Evolutionary conservation across 169 alveolate genomes (phyloP).

Genomic region (Eimeria sp.): DNA sequence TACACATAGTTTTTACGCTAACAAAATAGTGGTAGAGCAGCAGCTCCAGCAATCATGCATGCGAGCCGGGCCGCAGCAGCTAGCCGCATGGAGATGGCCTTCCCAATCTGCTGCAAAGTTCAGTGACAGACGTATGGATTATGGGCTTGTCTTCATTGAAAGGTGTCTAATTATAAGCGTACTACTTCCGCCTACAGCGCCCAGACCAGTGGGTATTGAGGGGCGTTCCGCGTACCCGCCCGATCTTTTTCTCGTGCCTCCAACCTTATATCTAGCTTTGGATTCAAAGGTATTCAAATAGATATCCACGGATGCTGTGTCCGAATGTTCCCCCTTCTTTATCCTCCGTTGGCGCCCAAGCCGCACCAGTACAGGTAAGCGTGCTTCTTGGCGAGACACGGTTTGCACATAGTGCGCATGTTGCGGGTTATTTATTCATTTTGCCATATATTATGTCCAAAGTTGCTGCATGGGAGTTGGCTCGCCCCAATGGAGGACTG

Average conservation of each 20-base stretch:
- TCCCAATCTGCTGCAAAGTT: neutral
- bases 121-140: neutral
- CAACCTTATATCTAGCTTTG: neutral
- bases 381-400: neutral
- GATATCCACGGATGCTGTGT: neutral
- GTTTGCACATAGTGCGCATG: neutral
- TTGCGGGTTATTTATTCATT: neutral
- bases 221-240: neutral
- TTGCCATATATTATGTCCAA: neutral
- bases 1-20: neutral
- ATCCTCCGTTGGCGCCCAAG: neutral
- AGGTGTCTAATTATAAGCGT: neutral
- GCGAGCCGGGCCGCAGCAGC: neutral
- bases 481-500: neutral
- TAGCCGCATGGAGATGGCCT: neutral
- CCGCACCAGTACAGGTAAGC: neutral
- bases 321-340: neutral
- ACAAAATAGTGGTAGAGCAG: neutral
- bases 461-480: neutral
- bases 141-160: slow-evolving; percentile 7
- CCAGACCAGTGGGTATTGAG: slow-evolving; percentile 51
- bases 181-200: slow-evolving; percentile 13
- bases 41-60: neutral
- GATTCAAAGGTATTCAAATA: neutral
- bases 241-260: slow-evolving; percentile 1